These are phyloP conservation scores for Graphium sp. DNA, from an alignment of 2,329 filamentous ascomycete species.

Conservation along the genomic window DNA sequence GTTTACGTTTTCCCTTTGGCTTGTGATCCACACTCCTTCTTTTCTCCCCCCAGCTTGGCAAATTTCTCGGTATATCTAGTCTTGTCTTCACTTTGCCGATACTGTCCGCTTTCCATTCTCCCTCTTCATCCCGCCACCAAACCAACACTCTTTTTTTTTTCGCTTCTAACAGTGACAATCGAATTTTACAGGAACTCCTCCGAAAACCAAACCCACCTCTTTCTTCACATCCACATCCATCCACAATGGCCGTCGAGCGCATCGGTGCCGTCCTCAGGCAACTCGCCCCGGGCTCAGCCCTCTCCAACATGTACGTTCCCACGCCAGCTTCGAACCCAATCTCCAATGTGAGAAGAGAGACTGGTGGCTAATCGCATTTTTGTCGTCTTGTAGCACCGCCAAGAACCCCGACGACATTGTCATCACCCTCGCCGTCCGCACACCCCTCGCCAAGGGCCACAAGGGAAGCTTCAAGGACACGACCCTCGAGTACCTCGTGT, in stretches of 20 bases:
- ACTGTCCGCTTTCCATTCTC: no score
- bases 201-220: background rate
- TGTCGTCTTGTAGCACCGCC: conserved; percentile 42
- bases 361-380: conserved; percentile 2
- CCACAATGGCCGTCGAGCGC: conserved; percentile 65
- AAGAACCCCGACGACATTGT: conserved; percentile 95
- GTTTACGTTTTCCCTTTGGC: no score
- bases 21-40: no score
- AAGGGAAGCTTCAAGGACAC: conserved; percentile 97
- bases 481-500: conserved; percentile 69
- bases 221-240: background rate
- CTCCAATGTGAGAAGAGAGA: conserved; percentile 3
- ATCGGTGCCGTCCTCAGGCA: conserved; percentile 80
- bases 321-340: conserved; percentile 1
- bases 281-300: conserved; percentile 53
- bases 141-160: conserved; percentile 1
- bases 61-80: no score
- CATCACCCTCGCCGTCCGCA: conserved; percentile 82
- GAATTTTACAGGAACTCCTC: no score
- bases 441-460: conserved; percentile 70
- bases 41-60: no score
- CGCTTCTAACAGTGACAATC: no score
- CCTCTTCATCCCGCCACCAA: no score
- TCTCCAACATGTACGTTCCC: conserved; percentile 58
- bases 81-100: no score